Base-by-base conservation (phyloP, 768 basidiomycete genomes). In the Tubosaeta sp. region DNA sequence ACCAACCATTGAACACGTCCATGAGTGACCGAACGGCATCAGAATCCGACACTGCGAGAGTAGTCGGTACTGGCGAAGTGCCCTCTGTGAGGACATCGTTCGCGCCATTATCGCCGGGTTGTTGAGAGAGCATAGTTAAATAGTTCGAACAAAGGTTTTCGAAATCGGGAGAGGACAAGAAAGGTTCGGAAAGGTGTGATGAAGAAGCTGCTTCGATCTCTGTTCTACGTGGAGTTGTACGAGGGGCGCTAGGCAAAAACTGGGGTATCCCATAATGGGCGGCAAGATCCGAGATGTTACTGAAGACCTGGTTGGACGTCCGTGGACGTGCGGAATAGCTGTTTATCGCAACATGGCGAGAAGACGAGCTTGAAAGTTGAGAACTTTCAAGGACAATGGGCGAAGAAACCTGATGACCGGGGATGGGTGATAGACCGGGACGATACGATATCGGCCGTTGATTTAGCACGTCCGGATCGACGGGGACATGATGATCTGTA, bases 211-310 rank as follows among this genome's bases (percentile, higher is more conserved):
- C 38, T 60, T 74, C 64, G 57, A 68, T 48, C 57, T 73, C 64
- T 60, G 67, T 50, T 67, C 70, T 72, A 63, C 67, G 76, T 52
- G 78, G 75, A 59, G 74, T 75, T 66, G 81, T 81, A 49, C 81
- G 78, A 55, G 87, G 87, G 51, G 81, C 80, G 48, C 81, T 82
- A 43, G 88, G 87, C 44, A 90, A 69, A 56, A 75, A 78, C 59
- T 82, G 79, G 54, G 88, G 87, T 65, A 89, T 82, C 71, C 86
- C 87, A 87, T 88, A 83, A 53, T 88, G 87, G 63, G 82, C 76
- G 61, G 86, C 83, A 51, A 86, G 73, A 73, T 85, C 87, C 71
- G 79, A 77, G 49, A 83, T 72, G 68, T 80, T 79, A 62, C 74
- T 70, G 63, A 86, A 87, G 59, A 87, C 79, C 72, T 76, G 74